Evolutionary conservation across 2,329 filamentous ascomycete genomes (phyloP), one percentile per base, ranked within the genome.

Genomic region (Aureobasidium lini): DNA sequence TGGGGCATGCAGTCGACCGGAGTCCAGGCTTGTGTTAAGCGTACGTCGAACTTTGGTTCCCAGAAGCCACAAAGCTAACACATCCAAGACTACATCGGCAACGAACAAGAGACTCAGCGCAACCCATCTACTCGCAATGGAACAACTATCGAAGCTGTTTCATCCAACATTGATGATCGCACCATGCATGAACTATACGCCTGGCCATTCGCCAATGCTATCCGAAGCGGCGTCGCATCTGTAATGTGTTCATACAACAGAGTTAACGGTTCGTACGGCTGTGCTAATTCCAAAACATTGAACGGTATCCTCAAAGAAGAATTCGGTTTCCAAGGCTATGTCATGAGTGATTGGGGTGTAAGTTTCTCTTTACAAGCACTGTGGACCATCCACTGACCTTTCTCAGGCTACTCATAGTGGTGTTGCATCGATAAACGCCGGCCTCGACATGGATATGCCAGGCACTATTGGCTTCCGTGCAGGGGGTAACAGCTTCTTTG

Each of bases 241-340:
- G 81, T 92, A 44, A 95, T 95, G 90, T 92, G 88, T 68, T 85
- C 86, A 1, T 95, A 95, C 66, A 76, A 78, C 53, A 73, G 74
- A 64, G 70, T 77, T 65, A 78, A 79, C 63, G 72, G 70, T n/a
- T 73, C 60, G 84, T 68, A 86, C 57, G 83, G 84, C 2, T 89
- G 86, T 66, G 81, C 85, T 53, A 90, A 94, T 69, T 86, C 85
- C 60, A 89, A 90, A 69, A 76, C 92, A 1, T 78, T 94, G 64
- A 94, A 92, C 66, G 87, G 86, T 0, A 79, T 94, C 15, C 75
- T 94, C 40, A 94, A 94, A 67, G 88, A 92, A 62, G 89, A 94
- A 69, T 77, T 93, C 1, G 90, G 89, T 6, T 94, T 95, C 67
- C 88, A 94, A 68, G 90, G 90, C 16, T 64, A 56, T 59, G 83